These are phyloP conservation scores for Theobroma cacao DNA, from an alignment of 345 rosid genomes.

Conservation along the genomic window DNA sequence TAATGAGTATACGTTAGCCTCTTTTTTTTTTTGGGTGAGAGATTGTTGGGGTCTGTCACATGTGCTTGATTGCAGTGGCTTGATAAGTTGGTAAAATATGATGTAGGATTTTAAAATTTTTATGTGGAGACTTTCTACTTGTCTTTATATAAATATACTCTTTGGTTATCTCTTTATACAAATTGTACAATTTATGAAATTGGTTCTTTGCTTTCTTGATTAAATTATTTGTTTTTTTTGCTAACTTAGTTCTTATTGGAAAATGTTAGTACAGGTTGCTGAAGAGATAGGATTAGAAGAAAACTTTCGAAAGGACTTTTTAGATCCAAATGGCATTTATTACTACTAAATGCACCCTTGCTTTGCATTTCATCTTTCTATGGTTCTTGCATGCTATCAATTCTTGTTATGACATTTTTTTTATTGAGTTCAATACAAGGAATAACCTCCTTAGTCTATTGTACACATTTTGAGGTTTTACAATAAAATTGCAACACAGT, in stretches of 20 bases:
- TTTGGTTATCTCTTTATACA: no score
- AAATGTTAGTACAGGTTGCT: conserved; percentile 60
- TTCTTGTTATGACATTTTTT: neutral
- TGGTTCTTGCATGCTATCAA: neutral
- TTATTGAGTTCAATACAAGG: neutral
- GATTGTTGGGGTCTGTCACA: no score
- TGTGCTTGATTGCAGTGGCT: no score
- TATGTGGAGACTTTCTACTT: no score
- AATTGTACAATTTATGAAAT: no score
- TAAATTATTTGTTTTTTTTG: neutral
- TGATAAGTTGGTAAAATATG: no score
- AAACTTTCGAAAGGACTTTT: conserved; percentile 67
- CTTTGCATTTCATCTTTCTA: neutral
- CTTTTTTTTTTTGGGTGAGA: no score
- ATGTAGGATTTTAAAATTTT: no score
- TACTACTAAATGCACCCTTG: neutral
- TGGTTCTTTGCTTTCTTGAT: no score
- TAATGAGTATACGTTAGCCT: neutral
- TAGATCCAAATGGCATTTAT: conserved; percentile 68
- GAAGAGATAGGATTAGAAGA: conserved; percentile 77
- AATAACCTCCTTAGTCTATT: neutral
- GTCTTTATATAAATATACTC: no score
- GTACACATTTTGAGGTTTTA: neutral
- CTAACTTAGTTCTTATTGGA: neutral
- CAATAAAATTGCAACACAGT: neutral